Percentiles rank a stretch among this genome's conserved stretches.
phyloP scores from a whole-genome alignment of 257 asterid genomes.

The Rhazya stricta region DNA sequence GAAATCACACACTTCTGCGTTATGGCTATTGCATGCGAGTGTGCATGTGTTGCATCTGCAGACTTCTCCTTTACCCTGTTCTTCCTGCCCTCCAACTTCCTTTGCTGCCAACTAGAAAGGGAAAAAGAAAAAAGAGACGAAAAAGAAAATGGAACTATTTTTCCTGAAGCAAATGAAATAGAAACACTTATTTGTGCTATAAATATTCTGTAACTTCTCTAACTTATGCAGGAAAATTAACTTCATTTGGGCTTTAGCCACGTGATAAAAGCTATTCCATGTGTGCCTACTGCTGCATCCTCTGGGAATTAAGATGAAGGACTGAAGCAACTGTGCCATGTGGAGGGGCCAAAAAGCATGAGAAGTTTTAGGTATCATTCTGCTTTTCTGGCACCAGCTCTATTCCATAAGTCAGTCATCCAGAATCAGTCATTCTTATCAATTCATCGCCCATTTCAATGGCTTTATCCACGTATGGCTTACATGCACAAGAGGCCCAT shows the following conservation, averaged over 20 bases:
- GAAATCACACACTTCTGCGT: neutral
- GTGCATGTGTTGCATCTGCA: neutral
- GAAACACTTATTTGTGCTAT: neutral
- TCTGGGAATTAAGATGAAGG: neutral
- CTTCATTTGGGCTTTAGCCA: neutral
- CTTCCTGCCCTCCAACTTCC: neutral
- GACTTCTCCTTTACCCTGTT: neutral
- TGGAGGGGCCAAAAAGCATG: constrained; percentile 1
- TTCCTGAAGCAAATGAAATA: neutral
- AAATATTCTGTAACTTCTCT: neutral
- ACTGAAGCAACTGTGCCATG: neutral
- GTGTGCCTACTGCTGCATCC: neutral
- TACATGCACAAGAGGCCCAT: neutral
- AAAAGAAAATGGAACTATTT: neutral
- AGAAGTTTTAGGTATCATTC: neutral
- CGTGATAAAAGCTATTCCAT: neutral
- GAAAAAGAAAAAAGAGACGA: neutral
- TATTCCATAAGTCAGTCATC: neutral
- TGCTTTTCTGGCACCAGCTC: neutral
- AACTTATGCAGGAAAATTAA: neutral
- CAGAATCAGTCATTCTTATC: neutral
- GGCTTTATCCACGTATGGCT: neutral
- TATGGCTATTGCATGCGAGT: too few species aligned
- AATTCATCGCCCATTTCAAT: neutral
- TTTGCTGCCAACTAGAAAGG: neutral